These are phyloP conservation scores for Moringa oleifera DNA, from an alignment of 345 rosid genomes.

Conservation along the genomic window DNA sequence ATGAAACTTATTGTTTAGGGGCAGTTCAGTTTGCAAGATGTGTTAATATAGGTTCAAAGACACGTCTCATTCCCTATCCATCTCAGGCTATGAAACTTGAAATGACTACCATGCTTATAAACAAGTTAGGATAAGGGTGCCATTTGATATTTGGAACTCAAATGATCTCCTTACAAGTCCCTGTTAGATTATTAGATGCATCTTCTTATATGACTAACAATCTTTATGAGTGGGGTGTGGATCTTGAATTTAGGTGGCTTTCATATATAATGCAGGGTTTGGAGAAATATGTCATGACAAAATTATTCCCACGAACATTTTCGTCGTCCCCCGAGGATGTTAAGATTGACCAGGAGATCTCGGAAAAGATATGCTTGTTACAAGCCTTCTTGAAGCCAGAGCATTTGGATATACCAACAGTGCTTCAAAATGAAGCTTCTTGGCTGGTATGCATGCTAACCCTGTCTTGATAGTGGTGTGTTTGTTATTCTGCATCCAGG, in stretches of 20 bases:
- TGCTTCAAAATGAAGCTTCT: constrained; percentile 49
- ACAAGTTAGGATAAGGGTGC: neutral
- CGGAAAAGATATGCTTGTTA: constrained; percentile 39
- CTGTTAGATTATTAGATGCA: neutral
- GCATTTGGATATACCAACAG: constrained; percentile 50
- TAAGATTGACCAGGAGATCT: constrained; percentile 37
- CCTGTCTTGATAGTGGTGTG: neutral
- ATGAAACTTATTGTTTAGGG: neutral
- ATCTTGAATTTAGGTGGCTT: neutral
- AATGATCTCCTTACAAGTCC: neutral
- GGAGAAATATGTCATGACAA: constrained; percentile 59
- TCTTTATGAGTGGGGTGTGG: neutral
- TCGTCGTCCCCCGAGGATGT: constrained; percentile 41
- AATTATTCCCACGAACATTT: constrained; percentile 41
- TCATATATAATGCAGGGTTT: constrained; percentile 32
- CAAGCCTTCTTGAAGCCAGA: constrained; percentile 53
- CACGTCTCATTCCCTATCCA: neutral
- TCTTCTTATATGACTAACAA: too few species aligned
- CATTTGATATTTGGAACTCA: neutral
- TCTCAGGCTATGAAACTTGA: neutral
- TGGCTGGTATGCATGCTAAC: constrained; percentile 46
- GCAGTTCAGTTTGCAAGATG: neutral
- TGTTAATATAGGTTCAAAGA: neutral
- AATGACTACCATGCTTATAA: neutral
- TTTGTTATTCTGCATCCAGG: neutral